A percentile compares a stretch with the other conserved stretches of the same genome.
phyloP scores from a whole-genome alignment of 192 early-diverging fungal species.

The Mortierella alpina region DNA sequence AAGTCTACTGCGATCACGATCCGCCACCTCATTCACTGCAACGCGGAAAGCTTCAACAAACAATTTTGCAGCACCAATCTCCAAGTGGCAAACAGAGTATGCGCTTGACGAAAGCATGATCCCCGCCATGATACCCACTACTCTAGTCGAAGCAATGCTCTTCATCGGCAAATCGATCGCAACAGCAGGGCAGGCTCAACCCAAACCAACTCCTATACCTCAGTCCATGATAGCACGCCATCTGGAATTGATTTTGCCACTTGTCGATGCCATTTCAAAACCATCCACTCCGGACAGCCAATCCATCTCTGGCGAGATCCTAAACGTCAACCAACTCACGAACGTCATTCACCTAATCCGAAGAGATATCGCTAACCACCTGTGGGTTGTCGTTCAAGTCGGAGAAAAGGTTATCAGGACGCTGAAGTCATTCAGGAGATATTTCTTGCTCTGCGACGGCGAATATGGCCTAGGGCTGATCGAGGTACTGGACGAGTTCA shows the following conservation, averaged over 20 bases:
- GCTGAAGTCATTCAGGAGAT: constrained; percentile 68
- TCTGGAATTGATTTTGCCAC: constrained; percentile 17
- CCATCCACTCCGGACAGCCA: constrained; percentile 12
- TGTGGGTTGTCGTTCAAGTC: constrained; percentile 75
- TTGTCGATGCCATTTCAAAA: constrained; percentile 16
- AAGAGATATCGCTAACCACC: constrained; percentile 63
- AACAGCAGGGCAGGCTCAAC: constrained; percentile 59
- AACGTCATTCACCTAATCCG: constrained; percentile 62
- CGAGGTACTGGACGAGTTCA: constrained; percentile 62
- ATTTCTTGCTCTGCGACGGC: constrained; percentile 72
- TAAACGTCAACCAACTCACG: constrained; percentile 52
- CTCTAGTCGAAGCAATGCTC: constrained; percentile 68
- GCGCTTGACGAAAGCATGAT: constrained; percentile 55
- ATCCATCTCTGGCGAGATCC: constrained; percentile 36
- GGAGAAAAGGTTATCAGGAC: constrained; percentile 69
- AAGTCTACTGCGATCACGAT: neutral
- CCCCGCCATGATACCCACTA: constrained; percentile 63
- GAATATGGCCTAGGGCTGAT: constrained; percentile 69
- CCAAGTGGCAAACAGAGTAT: constrained; percentile 63
- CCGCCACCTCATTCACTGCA: neutral
- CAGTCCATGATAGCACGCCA: constrained; percentile 34
- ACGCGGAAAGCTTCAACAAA: neutral
- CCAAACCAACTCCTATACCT: constrained; percentile 37
- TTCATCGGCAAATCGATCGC: constrained; percentile 77
- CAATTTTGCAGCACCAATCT: neutral